Conservation (phyloP, 2,329 filamentous ascomycete genomes). For the Plenodomus biglobosus region DNA sequence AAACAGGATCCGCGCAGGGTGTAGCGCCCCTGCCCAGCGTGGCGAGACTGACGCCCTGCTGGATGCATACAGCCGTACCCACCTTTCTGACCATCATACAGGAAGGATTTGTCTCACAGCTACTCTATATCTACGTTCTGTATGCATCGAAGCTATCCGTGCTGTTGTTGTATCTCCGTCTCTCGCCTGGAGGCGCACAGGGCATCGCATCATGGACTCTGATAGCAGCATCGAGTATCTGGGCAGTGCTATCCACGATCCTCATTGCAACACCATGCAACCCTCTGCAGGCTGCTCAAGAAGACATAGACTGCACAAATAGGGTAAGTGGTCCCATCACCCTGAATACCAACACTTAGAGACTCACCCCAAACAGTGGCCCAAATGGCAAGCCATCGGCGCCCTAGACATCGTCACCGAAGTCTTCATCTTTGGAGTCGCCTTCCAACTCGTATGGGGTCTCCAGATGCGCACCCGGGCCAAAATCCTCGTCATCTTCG, state of each 20-base stretch:
- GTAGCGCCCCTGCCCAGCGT: not conserved
- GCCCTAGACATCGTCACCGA: conserved; percentile 34
- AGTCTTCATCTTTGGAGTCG: conserved; percentile 30
- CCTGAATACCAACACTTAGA: not conserved
- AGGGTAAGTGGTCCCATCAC: conserved; percentile 18
- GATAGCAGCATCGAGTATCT: conserved; percentile 22
- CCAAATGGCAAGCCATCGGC: conserved; percentile 34
- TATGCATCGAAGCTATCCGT: conserved; percentile 34
- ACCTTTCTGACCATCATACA: conserved; percentile 18
- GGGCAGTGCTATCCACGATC: conserved; percentile 26
- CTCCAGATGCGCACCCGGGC: conserved; percentile 31
- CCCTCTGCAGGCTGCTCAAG: conserved; percentile 18
- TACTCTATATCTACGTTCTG: conserved; percentile 34
- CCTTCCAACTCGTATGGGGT: conserved; percentile 26
- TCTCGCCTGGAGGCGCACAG: conserved; percentile 27
- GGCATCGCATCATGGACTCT: conserved; percentile 21
- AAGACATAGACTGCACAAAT: conserved; percentile 17
- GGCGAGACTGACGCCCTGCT: not conserved
- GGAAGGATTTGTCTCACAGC: conserved; percentile 34
- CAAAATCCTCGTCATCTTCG: conserved; percentile 32
- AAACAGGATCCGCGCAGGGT: conserved; percentile 7
- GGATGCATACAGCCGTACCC: not conserved
- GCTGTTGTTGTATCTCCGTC: conserved; percentile 32
- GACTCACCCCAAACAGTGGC: conserved; percentile 20
- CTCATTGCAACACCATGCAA: conserved; percentile 34